Conservation (phyloP, 2,329 filamentous ascomycete genomes). For the Diplodia sapinea region DNA sequence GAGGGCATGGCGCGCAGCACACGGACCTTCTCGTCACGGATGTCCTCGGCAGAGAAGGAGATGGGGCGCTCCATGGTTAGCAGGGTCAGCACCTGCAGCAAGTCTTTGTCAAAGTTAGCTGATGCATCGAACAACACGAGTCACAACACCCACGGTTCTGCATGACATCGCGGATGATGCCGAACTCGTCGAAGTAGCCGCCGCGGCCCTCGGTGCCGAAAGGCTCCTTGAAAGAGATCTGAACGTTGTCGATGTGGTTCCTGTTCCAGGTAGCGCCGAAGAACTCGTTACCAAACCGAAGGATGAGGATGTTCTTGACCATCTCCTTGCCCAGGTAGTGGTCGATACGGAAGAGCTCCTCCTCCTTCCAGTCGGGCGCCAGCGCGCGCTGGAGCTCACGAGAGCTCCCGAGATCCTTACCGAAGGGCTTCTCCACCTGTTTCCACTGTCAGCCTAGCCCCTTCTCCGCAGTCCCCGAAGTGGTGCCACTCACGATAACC, state of each 20-base stretch:
- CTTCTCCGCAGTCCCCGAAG: not conserved
- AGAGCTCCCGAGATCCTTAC: conserved; percentile 93
- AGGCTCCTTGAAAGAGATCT: conserved; percentile 97
- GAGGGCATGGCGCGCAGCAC: conserved; percentile 91
- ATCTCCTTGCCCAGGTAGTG: conserved; percentile 99
- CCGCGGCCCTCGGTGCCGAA: conserved; percentile 98
- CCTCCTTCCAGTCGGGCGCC: conserved; percentile 97
- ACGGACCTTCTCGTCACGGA: conserved; percentile 97
- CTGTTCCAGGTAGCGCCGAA: conserved; percentile 98
- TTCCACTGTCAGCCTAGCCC: conserved; percentile 31
- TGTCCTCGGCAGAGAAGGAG: conserved; percentile 97
- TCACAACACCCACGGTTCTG: conserved; percentile 75
- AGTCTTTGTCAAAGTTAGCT: conserved; percentile 56
- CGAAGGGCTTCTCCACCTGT: conserved; percentile 98
- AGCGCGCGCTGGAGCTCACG: conserved; percentile 93
- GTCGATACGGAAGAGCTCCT: conserved; percentile 98
- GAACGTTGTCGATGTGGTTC: conserved; percentile 96
- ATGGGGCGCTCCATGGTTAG: conserved; percentile 98
- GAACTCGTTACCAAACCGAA: conserved; percentile 98
- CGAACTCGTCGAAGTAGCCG: conserved; percentile 99
- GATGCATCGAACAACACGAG: conserved; percentile 3
- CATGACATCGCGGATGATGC: conserved; percentile 99
- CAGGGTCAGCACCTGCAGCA: conserved; percentile 93
- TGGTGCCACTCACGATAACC: conserved; percentile 74
- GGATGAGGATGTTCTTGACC: conserved; percentile 99